Percentiles rank a stretch among this genome's conserved stretches.
Conservation (phyloP, 345 rosid genomes). For the Aurinia saxatilis region DNA sequence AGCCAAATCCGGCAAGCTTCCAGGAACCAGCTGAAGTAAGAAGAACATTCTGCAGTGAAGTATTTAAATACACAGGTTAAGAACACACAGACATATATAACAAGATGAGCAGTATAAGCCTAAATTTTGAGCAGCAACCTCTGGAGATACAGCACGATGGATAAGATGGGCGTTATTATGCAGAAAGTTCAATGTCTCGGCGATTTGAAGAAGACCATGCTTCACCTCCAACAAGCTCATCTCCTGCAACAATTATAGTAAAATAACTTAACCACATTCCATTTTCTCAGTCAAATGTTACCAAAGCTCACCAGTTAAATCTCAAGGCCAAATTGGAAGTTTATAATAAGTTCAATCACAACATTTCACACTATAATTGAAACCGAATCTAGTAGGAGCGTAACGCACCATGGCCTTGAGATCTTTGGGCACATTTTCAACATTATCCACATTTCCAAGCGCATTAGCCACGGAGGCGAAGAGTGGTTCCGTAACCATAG, state of each 20-base stretch:
- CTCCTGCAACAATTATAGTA: slow-evolving; percentile 42
- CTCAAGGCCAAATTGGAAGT: neutral
- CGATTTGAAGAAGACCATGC: slow-evolving; percentile 85
- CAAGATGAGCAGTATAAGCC: neutral
- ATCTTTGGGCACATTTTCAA: slow-evolving; percentile 65
- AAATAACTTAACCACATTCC: neutral
- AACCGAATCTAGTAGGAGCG: neutral
- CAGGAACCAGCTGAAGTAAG: slow-evolving; percentile 92
- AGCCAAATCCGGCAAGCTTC: slow-evolving; percentile 96
- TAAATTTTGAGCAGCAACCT: slow-evolving; percentile 34
- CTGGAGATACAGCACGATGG: slow-evolving; percentile 85
- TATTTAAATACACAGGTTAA: slow-evolving; percentile 2
- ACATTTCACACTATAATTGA: too few relatives aligned
- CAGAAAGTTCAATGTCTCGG: slow-evolving; percentile 86
- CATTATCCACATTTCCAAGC: slow-evolving; percentile 65
- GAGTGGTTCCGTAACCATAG: slow-evolving; percentile 93
- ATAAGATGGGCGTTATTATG: slow-evolving; percentile 80
- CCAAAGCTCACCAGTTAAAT: neutral
- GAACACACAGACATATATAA: neutral
- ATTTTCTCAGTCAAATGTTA: neutral
- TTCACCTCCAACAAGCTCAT: slow-evolving; percentile 95
- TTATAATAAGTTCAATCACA: neutral
- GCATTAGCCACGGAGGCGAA: slow-evolving; percentile 82
- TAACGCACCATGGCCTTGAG: slow-evolving; percentile 65
- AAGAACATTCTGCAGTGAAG: slow-evolving; percentile 58